Conservation (phyloP, 2,329 filamentous ascomycete genomes). For the Cryphonectria carpinicola region DNA sequence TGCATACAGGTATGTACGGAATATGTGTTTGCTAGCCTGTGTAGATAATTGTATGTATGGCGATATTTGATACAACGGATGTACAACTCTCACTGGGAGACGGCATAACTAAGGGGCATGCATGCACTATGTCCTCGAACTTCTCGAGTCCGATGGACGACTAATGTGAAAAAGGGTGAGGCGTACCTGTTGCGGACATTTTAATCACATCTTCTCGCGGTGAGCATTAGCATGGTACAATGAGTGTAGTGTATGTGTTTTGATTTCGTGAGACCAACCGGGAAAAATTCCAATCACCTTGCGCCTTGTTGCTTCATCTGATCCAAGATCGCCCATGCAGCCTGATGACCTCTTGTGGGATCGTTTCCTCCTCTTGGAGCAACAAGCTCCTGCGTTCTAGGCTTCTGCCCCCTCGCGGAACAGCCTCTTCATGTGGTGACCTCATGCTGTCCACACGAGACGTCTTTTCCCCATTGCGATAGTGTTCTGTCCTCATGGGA, state of each 20-base stretch:
- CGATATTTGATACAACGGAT: constrained; percentile 3
- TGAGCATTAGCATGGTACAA: constrained; percentile 37
- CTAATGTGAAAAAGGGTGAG: not conserved
- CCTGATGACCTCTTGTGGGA: not conserved
- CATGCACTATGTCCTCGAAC: not conserved
- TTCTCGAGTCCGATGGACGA: not conserved
- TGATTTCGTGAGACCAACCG: constrained; percentile 44
- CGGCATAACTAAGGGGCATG: constrained; percentile 5
- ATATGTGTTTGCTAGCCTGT: constrained; percentile 9
- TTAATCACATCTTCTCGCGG: constrained; percentile 27
- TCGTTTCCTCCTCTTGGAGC: not conserved
- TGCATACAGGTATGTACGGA: constrained; percentile 9
- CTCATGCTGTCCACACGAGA: not conserved
- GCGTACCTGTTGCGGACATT: constrained; percentile 32
- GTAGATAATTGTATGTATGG: constrained; percentile 18
- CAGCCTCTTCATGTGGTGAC: not conserved
- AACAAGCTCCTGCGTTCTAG: not conserved
- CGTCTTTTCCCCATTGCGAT: not conserved
- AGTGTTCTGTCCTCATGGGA: not conserved
- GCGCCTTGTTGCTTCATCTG: not conserved
- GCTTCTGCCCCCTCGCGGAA: not conserved
- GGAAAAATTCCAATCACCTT: constrained; percentile 22
- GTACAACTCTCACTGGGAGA: constrained; percentile 6
- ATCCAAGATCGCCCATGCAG: not conserved
- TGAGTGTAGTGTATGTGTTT: constrained; percentile 23